A percentile compares a stretch with the other conserved stretches of the same genome.
phyloP scores from a whole-genome alignment of 805 yeast species.

The Starmerella cellae region DNA sequence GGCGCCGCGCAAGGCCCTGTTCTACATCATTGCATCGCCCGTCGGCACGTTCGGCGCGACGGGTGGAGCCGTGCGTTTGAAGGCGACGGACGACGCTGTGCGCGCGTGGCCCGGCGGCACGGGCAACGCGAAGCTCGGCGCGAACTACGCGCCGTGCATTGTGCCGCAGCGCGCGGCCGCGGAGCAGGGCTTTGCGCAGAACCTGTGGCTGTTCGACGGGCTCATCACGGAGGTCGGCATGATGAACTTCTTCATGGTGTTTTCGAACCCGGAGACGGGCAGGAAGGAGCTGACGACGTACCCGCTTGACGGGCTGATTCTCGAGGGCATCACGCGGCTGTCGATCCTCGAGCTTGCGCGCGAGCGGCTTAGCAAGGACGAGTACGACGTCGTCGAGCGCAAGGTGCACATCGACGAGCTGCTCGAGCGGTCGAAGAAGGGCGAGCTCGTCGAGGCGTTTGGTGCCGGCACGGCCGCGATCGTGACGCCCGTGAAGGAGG shows the following conservation, averaged over 20 bases:
- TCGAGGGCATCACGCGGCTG: constrained; percentile 94
- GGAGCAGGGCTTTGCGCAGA: constrained; percentile 82
- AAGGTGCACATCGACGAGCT: constrained; percentile 71
- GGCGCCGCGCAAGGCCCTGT: constrained; percentile 65
- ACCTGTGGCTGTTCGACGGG: constrained; percentile 86
- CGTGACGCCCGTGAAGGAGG: constrained; percentile 82
- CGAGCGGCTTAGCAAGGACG: constrained; percentile 55
- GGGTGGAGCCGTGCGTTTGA: constrained; percentile 87
- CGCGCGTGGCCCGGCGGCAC: constrained; percentile 99
- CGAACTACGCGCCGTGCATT: constrained; percentile 92
- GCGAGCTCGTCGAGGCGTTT: constrained; percentile 83
- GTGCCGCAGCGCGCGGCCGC: constrained; percentile 86
- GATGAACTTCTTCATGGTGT: constrained; percentile 86
- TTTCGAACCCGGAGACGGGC: constrained; percentile 52
- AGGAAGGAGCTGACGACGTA: constrained; percentile 89
- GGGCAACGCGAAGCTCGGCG: constrained; percentile 93
- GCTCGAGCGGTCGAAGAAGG: constrained; percentile 60
- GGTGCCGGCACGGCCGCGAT: constrained; percentile 98
- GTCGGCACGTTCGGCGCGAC: constrained; percentile 89
- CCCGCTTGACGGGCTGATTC: constrained; percentile 91
- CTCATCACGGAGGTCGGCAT: constrained; percentile 93
- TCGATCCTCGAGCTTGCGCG: constrained; percentile 68
- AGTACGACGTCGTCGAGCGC: constrained; percentile 79
- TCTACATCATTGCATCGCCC: constrained; percentile 83
- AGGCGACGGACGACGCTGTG: constrained; percentile 89